phyloP scores from a whole-genome alignment of 2,329 filamentous ascomycete genomes.

The Arthrobotrys iridis region DNA sequence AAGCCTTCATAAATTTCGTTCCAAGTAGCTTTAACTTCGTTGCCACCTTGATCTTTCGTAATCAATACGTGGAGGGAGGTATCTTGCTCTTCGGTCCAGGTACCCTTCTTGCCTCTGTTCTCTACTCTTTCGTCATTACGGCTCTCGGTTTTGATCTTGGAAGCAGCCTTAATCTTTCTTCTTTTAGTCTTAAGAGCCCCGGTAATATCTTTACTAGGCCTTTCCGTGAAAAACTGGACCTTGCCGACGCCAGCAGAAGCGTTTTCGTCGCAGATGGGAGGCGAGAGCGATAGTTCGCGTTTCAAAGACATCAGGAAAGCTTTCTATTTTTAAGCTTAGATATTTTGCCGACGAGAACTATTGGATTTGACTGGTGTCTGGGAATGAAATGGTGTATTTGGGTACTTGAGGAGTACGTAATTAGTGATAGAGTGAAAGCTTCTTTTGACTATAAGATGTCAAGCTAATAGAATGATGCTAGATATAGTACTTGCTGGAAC shows the following conservation, averaged over 20 bases:
- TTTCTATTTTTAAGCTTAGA: background rate
- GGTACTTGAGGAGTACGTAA: too few species aligned
- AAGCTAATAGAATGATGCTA: too few species aligned
- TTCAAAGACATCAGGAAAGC: background rate
- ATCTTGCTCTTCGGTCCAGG: constrained; percentile 43
- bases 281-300: constrained; percentile 18
- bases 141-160: background rate
- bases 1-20: constrained; percentile 27
- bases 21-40: constrained; percentile 37
- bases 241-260: background rate
- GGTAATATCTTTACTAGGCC: background rate
- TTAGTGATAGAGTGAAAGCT: too few species aligned
- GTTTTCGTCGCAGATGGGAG: background rate
- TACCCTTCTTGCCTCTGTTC: background rate
- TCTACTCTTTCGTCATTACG: background rate
- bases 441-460: too few species aligned
- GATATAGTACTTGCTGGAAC: too few species aligned
- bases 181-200: constrained; percentile 1
- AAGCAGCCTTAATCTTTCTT: constrained; percentile 8
- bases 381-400: too few species aligned
- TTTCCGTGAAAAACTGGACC: background rate
- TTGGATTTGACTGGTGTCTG: too few species aligned
- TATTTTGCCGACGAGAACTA: too few species aligned
- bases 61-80: constrained; percentile 10
- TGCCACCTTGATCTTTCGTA: constrained; percentile 43